phyloP scores from a whole-genome alignment of 441 rosid species.

The California macrophylla region DNA sequence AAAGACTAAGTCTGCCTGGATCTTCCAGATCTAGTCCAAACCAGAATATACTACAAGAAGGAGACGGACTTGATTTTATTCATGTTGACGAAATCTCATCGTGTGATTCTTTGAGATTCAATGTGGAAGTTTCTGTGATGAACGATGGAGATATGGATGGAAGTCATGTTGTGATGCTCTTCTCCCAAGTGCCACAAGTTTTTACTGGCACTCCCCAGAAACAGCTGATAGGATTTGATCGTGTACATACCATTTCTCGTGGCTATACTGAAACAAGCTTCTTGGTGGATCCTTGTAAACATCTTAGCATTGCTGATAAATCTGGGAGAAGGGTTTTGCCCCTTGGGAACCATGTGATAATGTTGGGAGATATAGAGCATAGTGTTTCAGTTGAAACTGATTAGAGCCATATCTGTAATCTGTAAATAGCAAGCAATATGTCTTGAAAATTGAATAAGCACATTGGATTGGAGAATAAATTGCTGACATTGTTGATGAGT shows the following conservation, averaged over 20 bases:
- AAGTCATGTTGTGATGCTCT: constrained; percentile 63
- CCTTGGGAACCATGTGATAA: constrained; percentile 45
- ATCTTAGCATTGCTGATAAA: constrained; percentile 49
- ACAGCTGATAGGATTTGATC: constrained; percentile 66
- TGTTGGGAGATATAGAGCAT: constrained; percentile 51
- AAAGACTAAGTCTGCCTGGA: constrained; percentile 30
- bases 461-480: too few species aligned
- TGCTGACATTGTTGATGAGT: too few species aligned
- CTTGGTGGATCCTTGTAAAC: constrained; percentile 56
- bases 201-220: constrained; percentile 42
- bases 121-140: constrained; percentile 33
- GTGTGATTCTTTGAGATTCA: constrained; percentile 46
- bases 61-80: constrained; percentile 23
- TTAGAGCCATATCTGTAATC: constrained; percentile 1
- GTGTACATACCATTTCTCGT: constrained; percentile 40
- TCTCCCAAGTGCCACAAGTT: constrained; percentile 37
- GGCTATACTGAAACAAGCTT: constrained; percentile 38
- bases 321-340: constrained; percentile 49
- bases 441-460: not conserved
- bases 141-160: constrained; percentile 61
- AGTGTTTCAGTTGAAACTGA: constrained; percentile 33
- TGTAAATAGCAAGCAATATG: not conserved
- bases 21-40: constrained; percentile 22
- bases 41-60: constrained; percentile 32
- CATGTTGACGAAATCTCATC: constrained; percentile 28